phyloP scores from a whole-genome alignment of 2,329 filamentous ascomycete species.

The Scedosporium boydii region DNA sequence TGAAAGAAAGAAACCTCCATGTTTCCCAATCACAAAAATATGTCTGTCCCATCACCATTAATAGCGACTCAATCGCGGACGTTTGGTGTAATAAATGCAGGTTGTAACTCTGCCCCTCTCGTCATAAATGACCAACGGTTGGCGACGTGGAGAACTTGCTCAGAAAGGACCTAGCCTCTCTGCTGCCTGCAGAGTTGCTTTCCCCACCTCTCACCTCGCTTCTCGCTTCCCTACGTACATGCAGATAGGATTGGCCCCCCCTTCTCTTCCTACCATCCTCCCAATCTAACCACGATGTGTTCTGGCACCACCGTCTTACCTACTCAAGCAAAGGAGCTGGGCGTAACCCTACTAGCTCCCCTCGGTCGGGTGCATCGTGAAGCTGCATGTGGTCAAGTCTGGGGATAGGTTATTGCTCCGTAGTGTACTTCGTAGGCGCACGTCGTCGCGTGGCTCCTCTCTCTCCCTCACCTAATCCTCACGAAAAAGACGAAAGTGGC shows the following conservation, averaged over 20 bases:
- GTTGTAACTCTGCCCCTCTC: not conserved
- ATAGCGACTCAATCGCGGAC: not conserved
- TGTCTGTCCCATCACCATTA: not conserved
- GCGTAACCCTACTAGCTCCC: not conserved
- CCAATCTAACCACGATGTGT: too few species aligned
- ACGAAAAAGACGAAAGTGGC: not conserved
- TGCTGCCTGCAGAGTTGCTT: not conserved
- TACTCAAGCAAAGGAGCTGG: not conserved
- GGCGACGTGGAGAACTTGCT: not conserved
- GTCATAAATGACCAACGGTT: not conserved
- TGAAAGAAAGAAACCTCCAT: not conserved
- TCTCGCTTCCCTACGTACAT: not conserved
- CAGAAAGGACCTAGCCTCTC: not conserved
- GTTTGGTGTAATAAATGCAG: not conserved
- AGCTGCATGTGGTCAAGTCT: not conserved
- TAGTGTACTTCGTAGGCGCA: not conserved
- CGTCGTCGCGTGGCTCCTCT: not conserved
- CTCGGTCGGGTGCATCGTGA: not conserved
- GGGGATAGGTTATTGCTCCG: not conserved
- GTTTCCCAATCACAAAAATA: not conserved
- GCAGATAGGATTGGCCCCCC: not conserved
- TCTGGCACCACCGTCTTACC: too few species aligned
- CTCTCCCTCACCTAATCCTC: not conserved
- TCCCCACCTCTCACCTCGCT: not conserved
- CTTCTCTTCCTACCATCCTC: not conserved